phyloP scores from a whole-genome alignment of 2,329 filamentous ascomycete species.

The Ciborinia camelliae region DNA sequence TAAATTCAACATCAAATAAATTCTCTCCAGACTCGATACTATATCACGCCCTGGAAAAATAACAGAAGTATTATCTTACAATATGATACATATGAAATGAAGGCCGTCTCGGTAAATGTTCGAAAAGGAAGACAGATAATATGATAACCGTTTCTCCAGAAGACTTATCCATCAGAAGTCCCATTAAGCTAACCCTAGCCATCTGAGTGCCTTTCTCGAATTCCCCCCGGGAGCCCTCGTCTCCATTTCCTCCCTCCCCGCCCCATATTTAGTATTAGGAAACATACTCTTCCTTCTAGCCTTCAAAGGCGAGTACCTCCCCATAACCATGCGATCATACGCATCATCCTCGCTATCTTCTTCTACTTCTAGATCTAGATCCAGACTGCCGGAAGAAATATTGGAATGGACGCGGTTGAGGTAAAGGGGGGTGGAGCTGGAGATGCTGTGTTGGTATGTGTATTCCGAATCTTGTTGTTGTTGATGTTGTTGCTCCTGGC shows the following conservation, averaged over 20 bases:
- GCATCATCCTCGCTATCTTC: constrained; percentile 38
- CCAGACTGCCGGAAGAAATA: too few species aligned
- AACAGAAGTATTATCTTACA: not conserved
- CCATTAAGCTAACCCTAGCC: constrained; percentile 38
- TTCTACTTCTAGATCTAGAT: constrained; percentile 20
- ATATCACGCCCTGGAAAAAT: not conserved
- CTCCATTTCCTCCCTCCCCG: constrained; percentile 15
- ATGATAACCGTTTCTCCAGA: not conserved
- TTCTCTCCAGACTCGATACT: not conserved
- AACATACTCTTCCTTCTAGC: constrained; percentile 18
- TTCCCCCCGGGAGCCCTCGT: constrained; percentile 24
- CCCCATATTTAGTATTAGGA: not conserved
- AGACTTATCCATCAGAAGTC: not conserved
- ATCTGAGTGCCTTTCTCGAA: constrained; percentile 40
- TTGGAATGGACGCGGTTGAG: not conserved
- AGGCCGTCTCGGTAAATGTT: not conserved
- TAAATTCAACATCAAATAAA: not conserved
- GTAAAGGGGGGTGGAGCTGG: not conserved
- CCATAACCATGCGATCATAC: constrained; percentile 37
- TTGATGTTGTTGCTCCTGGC: not conserved
- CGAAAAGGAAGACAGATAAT: not conserved
- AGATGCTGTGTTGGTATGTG: not conserved
- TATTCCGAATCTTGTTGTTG: not conserved
- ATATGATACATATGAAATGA: not conserved
- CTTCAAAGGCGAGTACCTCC: constrained; percentile 25